Base-by-base conservation (phyloP, 345 rosid genomes). In the Diplotaxis tenuifolia region DNA sequence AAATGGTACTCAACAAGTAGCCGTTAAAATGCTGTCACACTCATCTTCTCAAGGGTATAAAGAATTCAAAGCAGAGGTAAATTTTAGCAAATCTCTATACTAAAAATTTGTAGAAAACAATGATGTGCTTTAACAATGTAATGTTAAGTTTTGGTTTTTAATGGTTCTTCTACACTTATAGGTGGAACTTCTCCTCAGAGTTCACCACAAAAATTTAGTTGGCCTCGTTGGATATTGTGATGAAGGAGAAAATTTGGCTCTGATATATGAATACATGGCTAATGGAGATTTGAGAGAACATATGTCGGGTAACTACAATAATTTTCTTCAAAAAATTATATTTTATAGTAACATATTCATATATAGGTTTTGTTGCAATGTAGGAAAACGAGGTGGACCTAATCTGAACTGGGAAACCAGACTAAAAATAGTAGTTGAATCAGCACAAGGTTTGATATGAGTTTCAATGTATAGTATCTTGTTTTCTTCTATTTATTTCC, bases 221-320 rank as follows among this genome's bases (percentile, higher is more conserved):
- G 19, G 63, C 4, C 83, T 82, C 6, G 70, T 84, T 4, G 86
- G 86, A 3, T 82, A 58, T 74, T 84, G 83, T 67, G 65, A 80
- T 49, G 84, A 84, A 67, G 88, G 77, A 47, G 59, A 53, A 18
- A 47, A 80, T 12, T 36, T 58, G 66, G 87, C 75, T 49, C 82
- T 84, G 16, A 80, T 84, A 14, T 82, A 84, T 0, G 88, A 84
- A 56, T 84, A 67, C 74, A 82, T 82, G 83, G 83, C 84, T 56
- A 77, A 77, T 0, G 81, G 81, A 66, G 75, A 73, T 55, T 22
- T 77, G 2, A 45, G 29, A 70, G 67, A 70, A 52, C 73, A 78
- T 67, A 57, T 81, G 77, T 66, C 68, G 1, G 81, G 78, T 73
- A 67, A 68, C 11, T 47, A 67, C 20, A 20, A 54, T 9, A 9